phyloP scores from a whole-genome alignment of 768 basidiomycete genomes.

The Candolleomyces eurysporus region DNA sequence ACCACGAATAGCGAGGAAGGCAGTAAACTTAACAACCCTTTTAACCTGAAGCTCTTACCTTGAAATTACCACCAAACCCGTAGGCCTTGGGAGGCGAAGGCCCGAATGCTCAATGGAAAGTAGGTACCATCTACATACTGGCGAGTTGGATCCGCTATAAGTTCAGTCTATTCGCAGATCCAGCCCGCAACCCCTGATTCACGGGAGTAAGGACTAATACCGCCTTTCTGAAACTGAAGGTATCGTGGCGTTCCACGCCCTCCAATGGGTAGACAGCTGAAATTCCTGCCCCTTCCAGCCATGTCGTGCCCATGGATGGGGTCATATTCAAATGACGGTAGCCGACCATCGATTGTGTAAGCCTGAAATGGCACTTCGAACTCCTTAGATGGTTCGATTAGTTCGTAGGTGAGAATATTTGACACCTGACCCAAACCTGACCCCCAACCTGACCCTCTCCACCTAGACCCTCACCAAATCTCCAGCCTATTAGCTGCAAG shows the following conservation, averaged over 20 bases:
- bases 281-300: slow-evolving; percentile 41
- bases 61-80: background rate
- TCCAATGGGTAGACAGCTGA: slow-evolving; percentile 22
- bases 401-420: slow-evolving; percentile 53
- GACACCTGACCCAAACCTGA: no score
- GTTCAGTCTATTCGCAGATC: slow-evolving; percentile 37
- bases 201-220: slow-evolving; percentile 88
- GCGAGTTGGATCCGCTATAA: background rate
- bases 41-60: background rate
- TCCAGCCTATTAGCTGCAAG: no score
- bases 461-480: no score
- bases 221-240: slow-evolving; percentile 84
- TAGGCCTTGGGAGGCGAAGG: slow-evolving; percentile 67
- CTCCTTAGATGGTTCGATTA: slow-evolving; percentile 88
- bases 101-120: slow-evolving; percentile 55
- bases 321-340: background rate
- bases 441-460: no score
- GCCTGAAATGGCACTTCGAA: slow-evolving; percentile 94
- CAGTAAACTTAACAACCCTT: slow-evolving; percentile 11
- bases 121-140: slow-evolving; percentile 19
- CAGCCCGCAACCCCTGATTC: slow-evolving; percentile 82
- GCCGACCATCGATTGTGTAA: slow-evolving; percentile 25
- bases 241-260: slow-evolving; percentile 79
- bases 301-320: slow-evolving; percentile 61
- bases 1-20: slow-evolving; percentile 82